These are phyloP conservation scores for Starmerella khaoyaiensis DNA, from an alignment of 805 yeast species.

Conservation along the genomic window DNA sequence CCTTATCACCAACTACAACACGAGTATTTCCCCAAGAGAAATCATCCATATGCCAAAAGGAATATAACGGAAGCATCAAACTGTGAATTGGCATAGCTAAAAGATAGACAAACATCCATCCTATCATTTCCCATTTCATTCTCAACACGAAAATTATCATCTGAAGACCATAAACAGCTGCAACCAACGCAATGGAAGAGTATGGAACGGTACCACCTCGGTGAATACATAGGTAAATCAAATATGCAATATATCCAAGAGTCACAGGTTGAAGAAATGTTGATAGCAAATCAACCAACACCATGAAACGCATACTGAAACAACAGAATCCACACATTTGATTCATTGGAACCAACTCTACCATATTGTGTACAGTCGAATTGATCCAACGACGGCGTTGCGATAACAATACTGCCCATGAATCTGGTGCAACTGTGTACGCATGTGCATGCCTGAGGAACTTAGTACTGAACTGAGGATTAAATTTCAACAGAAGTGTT, in stretches of 20 bases:
- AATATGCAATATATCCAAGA: conserved; percentile 35
- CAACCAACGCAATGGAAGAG: conserved; percentile 43
- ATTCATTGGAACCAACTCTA: conserved; percentile 45
- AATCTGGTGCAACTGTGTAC: conserved; percentile 47
- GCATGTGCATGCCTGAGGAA: conserved; percentile 48
- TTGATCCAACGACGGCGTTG: conserved; percentile 60
- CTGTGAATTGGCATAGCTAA: conserved; percentile 49
- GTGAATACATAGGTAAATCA: conserved; percentile 38
- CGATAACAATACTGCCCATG: conserved; percentile 43
- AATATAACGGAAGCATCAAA: conserved; percentile 42
- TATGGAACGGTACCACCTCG: conserved; percentile 40
- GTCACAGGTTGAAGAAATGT: conserved; percentile 52
- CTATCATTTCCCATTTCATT: conserved; percentile 35
- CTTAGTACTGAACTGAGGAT: conserved; percentile 43
- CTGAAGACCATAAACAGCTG: conserved; percentile 45
- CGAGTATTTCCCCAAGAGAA: conserved; percentile 59
- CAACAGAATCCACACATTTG: conserved; percentile 56
- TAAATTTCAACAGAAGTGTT: conserved; percentile 43
- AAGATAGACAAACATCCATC: conserved; percentile 45
- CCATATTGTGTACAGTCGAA: conserved; percentile 50
- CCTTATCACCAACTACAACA: conserved; percentile 40
- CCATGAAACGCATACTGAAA: conserved; percentile 50
- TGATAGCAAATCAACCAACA: conserved; percentile 43
- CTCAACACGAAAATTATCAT: conserved; percentile 40
- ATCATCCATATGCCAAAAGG: conserved; percentile 56